phyloP scores from a whole-genome alignment of 208 protist species.

The Porcisia deanei region DNA sequence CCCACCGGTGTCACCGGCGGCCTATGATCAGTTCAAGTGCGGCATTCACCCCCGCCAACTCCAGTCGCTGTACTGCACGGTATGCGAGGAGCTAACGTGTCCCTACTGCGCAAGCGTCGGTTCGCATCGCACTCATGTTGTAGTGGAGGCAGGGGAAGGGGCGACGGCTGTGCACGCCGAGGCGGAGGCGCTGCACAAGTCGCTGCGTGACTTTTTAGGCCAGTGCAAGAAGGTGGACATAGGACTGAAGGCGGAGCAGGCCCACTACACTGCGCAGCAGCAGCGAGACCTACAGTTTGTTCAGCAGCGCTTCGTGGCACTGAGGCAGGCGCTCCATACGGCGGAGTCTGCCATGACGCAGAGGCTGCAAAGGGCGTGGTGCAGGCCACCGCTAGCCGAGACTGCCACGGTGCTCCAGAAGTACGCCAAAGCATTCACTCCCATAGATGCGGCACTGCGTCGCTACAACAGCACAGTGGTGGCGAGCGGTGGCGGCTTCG shows the following conservation, averaged over 20 bases:
- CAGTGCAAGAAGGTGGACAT: conserved; percentile 39
- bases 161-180: conserved; percentile 28
- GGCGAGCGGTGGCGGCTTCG: background rate
- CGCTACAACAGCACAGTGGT: conserved; percentile 25
- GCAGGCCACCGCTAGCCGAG: conserved; percentile 40
- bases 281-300: conserved; percentile 26
- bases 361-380: conserved; percentile 17
- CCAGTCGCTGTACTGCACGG: conserved; percentile 54
- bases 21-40: conserved; percentile 41
- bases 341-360: conserved; percentile 31
- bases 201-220: conserved; percentile 45
- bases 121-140: conserved; percentile 52
- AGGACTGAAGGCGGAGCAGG: conserved; percentile 44
- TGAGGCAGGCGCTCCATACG: conserved; percentile 37
- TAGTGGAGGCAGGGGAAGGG: conserved; percentile 35
- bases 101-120: conserved; percentile 75
- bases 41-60: conserved; percentile 38
- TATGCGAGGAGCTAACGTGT: conserved; percentile 57
- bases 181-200: conserved; percentile 46
- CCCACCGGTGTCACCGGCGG: conserved; percentile 8
- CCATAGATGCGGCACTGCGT: conserved; percentile 35
- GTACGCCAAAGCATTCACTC: conserved; percentile 40
- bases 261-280: conserved; percentile 18
- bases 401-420: conserved; percentile 34
- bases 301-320: conserved; percentile 31